A percentile compares a stretch with the other conserved stretches of the same genome.
These are phyloP conservation scores for Penicillium ucsense DNA, from an alignment of 495 filamentous ascomycete species.

Conservation along the genomic window DNA sequence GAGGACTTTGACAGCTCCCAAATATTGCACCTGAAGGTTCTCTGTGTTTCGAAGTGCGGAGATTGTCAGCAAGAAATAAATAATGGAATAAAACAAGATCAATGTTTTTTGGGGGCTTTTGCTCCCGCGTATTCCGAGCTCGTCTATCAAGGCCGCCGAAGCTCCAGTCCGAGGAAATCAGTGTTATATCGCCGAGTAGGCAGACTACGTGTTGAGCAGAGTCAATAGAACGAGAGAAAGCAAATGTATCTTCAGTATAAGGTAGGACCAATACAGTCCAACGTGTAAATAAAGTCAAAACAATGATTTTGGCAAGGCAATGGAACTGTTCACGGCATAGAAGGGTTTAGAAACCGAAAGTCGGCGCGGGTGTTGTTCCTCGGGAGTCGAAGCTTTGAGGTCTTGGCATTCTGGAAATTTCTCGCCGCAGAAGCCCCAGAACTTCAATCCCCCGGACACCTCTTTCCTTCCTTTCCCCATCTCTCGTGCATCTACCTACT, in stretches of 20 bases:
- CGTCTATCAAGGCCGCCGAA: background rate
- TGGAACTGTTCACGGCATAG: background rate
- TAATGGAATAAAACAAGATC: too few species aligned
- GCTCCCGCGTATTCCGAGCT: too few species aligned
- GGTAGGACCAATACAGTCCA: background rate
- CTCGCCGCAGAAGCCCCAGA: conserved; percentile 29
- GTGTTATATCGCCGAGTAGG: conserved; percentile 1
- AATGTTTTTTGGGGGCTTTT: too few species aligned
- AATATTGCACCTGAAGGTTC: too few species aligned
- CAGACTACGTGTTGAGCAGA: background rate
- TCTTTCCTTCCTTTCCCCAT: conserved; percentile 23
- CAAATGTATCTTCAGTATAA: background rate
- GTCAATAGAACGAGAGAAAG: too few species aligned
- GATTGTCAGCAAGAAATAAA: too few species aligned
- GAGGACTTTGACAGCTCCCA: too few species aligned
- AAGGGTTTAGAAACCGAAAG: background rate
- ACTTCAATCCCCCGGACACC: conserved; percentile 21
- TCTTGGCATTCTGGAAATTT: conserved; percentile 51
- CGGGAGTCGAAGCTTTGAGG: conserved; percentile 24
- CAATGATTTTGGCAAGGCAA: background rate
- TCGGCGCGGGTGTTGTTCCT: conserved; percentile 16
- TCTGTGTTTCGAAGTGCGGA: too few species aligned
- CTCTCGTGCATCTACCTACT: conserved; percentile 19
- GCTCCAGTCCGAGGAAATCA: conserved; percentile 9
- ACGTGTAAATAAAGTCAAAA: background rate